These are phyloP conservation scores for Chamaenerion angustifolium DNA, from an alignment of 345 rosid genomes.

Conservation along the genomic window DNA sequence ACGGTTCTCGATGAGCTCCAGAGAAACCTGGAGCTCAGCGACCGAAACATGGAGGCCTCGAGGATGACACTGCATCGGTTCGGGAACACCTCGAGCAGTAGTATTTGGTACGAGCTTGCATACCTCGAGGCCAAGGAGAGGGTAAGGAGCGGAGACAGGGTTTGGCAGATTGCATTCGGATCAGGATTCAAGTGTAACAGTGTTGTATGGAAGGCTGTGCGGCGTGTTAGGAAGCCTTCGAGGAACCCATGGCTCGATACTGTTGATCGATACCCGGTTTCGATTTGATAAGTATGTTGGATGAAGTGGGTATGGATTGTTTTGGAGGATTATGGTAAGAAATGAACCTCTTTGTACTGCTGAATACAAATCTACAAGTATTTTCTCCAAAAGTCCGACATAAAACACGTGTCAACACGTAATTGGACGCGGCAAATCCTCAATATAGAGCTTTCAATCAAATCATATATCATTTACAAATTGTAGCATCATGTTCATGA, in stretches of 20 bases:
- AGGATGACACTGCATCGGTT: constrained; percentile 79
- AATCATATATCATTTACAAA: no score
- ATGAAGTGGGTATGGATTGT: no score
- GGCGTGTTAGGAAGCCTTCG: constrained; percentile 45
- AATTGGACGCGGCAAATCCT: no score
- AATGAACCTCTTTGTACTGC: no score
- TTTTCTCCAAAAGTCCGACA: no score
- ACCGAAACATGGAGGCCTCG: constrained; percentile 66
- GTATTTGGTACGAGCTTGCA: constrained; percentile 84
- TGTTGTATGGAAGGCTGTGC: constrained; percentile 68
- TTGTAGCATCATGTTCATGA: constrained; percentile 13
- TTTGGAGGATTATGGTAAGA: no score
- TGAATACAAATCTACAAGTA: no score
- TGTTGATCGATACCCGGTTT: constrained; percentile 48
- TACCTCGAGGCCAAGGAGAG: constrained; percentile 81
- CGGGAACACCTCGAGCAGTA: constrained; percentile 88
- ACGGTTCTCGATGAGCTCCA: constrained; percentile 71
- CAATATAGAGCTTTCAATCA: no score
- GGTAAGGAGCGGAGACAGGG: constrained; percentile 59
- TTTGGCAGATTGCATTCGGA: constrained; percentile 86
- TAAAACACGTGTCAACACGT: no score
- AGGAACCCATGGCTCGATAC: constrained; percentile 73
- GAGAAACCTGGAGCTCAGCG: constrained; percentile 70
- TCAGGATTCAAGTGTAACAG: constrained; percentile 96
- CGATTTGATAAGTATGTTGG: constrained; percentile 4